Evolutionary conservation across 257 asterid species (phyloP).

Genomic region (Fraxinus pennsylvanica): DNA sequence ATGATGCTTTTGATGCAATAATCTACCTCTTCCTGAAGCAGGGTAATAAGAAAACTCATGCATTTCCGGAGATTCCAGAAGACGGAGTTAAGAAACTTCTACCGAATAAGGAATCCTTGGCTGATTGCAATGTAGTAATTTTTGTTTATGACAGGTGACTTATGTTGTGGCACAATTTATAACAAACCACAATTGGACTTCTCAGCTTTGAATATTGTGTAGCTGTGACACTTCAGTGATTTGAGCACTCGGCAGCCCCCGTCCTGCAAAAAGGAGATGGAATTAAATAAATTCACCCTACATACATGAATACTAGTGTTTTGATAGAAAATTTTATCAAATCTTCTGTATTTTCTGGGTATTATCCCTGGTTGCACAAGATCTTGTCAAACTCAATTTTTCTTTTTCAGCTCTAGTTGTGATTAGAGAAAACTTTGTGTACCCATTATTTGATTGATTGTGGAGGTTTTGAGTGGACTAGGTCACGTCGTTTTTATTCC

Average conservation of each 20-base stretch:
- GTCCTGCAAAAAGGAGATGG: constrained; percentile 4
- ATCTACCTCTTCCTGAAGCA: constrained; percentile 38
- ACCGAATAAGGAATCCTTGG: constrained; percentile 68
- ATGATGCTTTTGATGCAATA: not conserved
- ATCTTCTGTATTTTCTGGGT: not conserved
- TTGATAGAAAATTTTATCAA: not conserved
- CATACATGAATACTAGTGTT: not conserved
- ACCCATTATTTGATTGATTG: too few species aligned
- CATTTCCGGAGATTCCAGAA: constrained; percentile 84
- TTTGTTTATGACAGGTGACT: constrained; percentile 87
- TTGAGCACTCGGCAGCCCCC: not conserved
- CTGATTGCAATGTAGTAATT: constrained; percentile 80
- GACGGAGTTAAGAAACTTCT: constrained; percentile 63
- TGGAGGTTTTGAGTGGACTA: too few species aligned
- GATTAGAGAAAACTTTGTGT: too few species aligned
- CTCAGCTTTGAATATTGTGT: not conserved
- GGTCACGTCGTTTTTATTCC: too few species aligned
- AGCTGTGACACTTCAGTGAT: not conserved
- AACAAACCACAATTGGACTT: constrained; percentile 18
- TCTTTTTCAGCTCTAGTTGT: not conserved
- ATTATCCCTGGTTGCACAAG: not conserved
- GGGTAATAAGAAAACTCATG: constrained; percentile 78
- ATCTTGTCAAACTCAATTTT: constrained; percentile 13
- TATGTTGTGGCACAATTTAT: constrained; percentile 19
- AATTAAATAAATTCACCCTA: not conserved